Base-by-base conservation (phyloP, 1,139 yeast genomes). In the Sugiyamaella neomexicana region DNA sequence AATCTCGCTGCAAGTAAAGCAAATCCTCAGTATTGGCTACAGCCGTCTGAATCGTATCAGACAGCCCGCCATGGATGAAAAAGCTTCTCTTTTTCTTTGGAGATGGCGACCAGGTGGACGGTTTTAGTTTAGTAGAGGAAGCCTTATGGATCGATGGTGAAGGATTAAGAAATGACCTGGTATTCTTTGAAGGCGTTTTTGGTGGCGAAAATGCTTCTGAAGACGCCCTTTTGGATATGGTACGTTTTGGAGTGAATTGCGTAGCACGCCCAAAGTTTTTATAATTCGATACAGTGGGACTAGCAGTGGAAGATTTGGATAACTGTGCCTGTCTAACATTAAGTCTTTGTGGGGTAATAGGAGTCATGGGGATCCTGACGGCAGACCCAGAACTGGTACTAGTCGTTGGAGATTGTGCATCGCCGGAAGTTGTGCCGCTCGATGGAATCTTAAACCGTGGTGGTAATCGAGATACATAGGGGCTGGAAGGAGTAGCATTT, bases 51-150 rank as follows among this genome's bases (percentile, higher is more conserved):
- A 55, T 53, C 10, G 45, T 46, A 46, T 55, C 55, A 6, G 55
- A 50, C 23, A 55, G 6, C 2, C 60, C 60, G 6, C 51, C 49
- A 1, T 39, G 43, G 2, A 53, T 50, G 31, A 27, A 50, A 36
- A 48, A 55, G 9, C 55, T 40, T 8, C 50, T 44, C n/a, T 32
- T 31, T 31, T 55, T 55, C 37, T 53, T 57, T 1, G 58, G 58
- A 6, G 56, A 52, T 10, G 60, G 60, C 2, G 58, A 57, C 58
- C 60, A 52, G 13, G 29, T 25, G 6, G 39, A 13, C 5, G 40
- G 9, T 9, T 31, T 31, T 16, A 7, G 13, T 25, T 20, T 17
- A 3, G 20, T 29, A 23, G 20, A 34, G 8, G 34, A 34, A 34
- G 23, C 15, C 37, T 29, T 42, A 3, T 25, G 36, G 25, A 42